Conservation (phyloP, 2,329 filamentous ascomycete species). For the Drechslerella dactyloides region DNA sequence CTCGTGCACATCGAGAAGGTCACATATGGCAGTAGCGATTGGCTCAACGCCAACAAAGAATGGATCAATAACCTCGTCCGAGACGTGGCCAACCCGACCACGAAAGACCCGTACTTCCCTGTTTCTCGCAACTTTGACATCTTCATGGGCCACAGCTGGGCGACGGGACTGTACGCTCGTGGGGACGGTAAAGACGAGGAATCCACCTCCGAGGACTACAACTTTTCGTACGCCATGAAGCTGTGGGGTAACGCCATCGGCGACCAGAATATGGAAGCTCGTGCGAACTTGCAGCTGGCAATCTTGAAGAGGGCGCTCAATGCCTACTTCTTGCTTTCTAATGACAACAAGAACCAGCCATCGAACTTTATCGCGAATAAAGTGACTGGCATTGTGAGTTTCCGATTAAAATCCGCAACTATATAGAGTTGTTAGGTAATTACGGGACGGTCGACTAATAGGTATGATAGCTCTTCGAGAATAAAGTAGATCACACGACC, state of each 20-base stretch:
- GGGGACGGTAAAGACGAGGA: conserved; percentile 83
- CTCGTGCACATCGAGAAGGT: conserved; percentile 66
- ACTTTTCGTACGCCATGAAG: conserved; percentile 85
- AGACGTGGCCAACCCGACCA: conserved; percentile 78
- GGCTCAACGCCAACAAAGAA: conserved; percentile 75
- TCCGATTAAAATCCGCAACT: conserved; percentile 60
- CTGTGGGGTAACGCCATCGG: conserved; percentile 86
- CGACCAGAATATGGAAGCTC: conserved; percentile 79
- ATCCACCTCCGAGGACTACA: conserved; percentile 86
- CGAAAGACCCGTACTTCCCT: conserved; percentile 76
- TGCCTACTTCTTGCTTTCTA: conserved; percentile 81
- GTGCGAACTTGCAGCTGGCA: conserved; percentile 83
- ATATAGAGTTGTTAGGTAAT: too few relatives aligned
- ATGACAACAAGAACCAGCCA: conserved; percentile 74
- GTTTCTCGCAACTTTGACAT: conserved; percentile 86
- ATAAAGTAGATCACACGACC: conserved; percentile 91
- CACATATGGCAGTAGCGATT: conserved; percentile 42
- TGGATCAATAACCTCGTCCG: conserved; percentile 85
- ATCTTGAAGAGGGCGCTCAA: conserved; percentile 75
- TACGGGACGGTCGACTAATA: conserved; percentile 56
- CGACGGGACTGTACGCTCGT: conserved; percentile 75
- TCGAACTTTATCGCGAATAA: conserved; percentile 80
- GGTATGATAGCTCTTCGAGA: conserved; percentile 74
- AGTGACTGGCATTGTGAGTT: conserved; percentile 55
- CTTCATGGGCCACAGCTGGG: conserved; percentile 86